Base-by-base conservation (phyloP, 2,329 filamentous ascomycete genomes). In the Passalora sequoiae region DNA sequence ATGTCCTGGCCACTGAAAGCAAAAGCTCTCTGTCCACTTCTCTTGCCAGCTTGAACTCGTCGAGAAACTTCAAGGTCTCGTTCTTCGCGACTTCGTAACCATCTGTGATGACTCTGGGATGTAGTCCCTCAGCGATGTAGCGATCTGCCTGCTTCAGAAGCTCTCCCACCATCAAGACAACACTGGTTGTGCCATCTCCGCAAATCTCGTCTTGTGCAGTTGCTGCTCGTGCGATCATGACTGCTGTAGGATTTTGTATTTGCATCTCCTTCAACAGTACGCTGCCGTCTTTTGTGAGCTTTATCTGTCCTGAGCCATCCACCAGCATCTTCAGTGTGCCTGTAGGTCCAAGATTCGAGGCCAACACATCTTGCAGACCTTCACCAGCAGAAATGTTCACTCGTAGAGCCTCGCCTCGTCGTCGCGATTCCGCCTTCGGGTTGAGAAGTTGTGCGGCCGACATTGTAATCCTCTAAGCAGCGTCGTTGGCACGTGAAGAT, bases 161-260 rank as follows among this genome's bases (percentile, higher is more conserved):
- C 74, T 98, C 92, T 66, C 92, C 92, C 39, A 98, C 89, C 66
- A 97, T 72, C 59, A 98, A 73, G 40, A 98, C 92, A 21, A 96
- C 91, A 35, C 89, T 96, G 30, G 92, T 98, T 59, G 92, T 98
- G 62, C 92, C 92, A 68, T 98, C 92, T 62, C 92, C 92, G 59
- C 88, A 94, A 59, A 98, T 98, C 62, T 98, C 92, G 68, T 98
- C 92, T 68, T 98, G 91, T 56, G 92, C 92, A 27, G 92, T 98
- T 45, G 92, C 92, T 60, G 91, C 89, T 63, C 81, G 72, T 50
- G 81, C 81, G 61, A 84, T 84, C 78, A 84, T 83, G 50, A 83
- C 92, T 55, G 92, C 92, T 25, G 92, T 98, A 20, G 92, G 92
- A 69, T 97, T 97, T 73, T 96, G 91, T 66, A 97, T 97, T 81